Base-by-base conservation (phyloP, 495 filamentous ascomycete genomes). In the Xylaria cubensis region DNA sequence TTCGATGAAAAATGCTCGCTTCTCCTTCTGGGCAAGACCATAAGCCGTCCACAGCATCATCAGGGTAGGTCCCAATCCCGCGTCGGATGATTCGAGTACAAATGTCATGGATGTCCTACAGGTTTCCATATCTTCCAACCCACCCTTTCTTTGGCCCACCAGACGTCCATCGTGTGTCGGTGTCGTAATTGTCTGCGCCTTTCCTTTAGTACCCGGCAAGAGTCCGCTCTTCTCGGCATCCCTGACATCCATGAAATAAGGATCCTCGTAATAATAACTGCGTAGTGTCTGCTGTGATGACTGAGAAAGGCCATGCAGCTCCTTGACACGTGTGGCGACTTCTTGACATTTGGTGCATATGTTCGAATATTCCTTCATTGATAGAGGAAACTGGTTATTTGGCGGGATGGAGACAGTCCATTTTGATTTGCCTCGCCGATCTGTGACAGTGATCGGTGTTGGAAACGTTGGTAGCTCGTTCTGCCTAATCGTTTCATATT, bases 41-140 rank as follows among this genome's bases (percentile, higher is more conserved):
- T 93, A 94, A 29, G 92, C 89, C 72, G 88, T 90, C 91, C 92
- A 95, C 46, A 94, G 73, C 77, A 90, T 86, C 84, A 95, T 84
- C 70, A 95, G 76, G 0, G 90, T 87, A 46, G 86, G 89, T 9
- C 92, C 92, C 4, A 95, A 78, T 15, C 92, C 92, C 4, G 89
- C 90, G 70, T 92, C 89, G 7, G 80, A 71, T 15, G 90, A 87
- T 75, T 93, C 91, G 72, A 95, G 82, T 9, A 91, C 84, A 73
- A 90, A 94, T 0, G 92, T 94, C 71, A 94, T 78, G 67, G 86
- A 92, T 67, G 80, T 87, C 66, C 89, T 83, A 78, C 92, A 94
- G 9, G 90, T 81, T 5, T 80, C 79, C 51, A 78, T 82, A n/a
- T 81, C 78, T 29, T 80, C 75, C n/a, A 78, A 39, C 21, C 77